Evolutionary conservation across 495 filamentous ascomycete genomes (phyloP).

Genomic region (Podospora pseudocomata): DNA sequence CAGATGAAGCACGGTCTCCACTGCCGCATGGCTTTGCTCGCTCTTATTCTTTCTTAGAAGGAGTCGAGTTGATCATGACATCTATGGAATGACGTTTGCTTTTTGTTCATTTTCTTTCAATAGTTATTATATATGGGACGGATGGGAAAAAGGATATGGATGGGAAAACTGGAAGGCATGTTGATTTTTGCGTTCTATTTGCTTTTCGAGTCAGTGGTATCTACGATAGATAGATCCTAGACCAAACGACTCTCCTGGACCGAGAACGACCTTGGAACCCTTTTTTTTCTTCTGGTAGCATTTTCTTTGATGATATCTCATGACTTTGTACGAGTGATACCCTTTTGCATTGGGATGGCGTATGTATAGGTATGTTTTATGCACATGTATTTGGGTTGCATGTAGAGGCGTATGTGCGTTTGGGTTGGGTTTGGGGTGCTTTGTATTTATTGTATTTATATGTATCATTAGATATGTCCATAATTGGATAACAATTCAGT

Average conservation of each 20-base stretch:
- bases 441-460: background rate
- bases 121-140: constrained; percentile 12
- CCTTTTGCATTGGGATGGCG: background rate
- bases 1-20: constrained; percentile 98
- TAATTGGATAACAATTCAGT: background rate
- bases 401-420: background rate
- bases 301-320: background rate
- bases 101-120: constrained; percentile 4
- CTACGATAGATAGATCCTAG: background rate
- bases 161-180: constrained; percentile 1
- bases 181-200: constrained; percentile 2
- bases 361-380: background rate
- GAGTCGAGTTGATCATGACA: constrained; percentile 17
- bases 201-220: background rate
- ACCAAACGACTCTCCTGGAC: background rate
- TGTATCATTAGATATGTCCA: background rate
- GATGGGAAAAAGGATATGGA: constrained; percentile 8
- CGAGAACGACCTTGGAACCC: background rate
- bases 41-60: constrained; percentile 72
- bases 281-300: background rate
- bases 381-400: background rate
- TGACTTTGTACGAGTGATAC: background rate
- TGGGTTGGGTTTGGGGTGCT: background rate
- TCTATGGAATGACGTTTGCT: constrained; percentile 10
- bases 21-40: constrained; percentile 94